Evolutionary conservation across 345 rosid genomes (phyloP).

Genomic region (Salix suchowensis): DNA sequence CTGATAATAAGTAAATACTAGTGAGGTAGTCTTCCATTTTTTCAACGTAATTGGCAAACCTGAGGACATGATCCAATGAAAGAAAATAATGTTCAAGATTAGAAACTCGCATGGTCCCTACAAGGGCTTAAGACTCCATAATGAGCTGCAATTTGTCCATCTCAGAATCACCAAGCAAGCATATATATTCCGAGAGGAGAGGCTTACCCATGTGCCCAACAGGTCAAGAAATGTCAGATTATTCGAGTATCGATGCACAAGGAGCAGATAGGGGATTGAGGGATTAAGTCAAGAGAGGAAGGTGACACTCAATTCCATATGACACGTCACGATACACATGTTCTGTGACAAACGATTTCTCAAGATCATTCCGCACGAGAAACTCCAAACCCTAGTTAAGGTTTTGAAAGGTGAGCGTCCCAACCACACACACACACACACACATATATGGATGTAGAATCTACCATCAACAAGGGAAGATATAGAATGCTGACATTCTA

Average conservation of each 20-base stretch:
- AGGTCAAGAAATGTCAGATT: background rate
- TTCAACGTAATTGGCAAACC: background rate
- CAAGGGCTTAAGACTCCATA: background rate
- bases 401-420: background rate
- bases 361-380: conserved; percentile 7
- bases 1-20: background rate
- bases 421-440: background rate
- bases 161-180: background rate
- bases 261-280: conserved; percentile 3
- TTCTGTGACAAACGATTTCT: background rate
- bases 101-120: conserved; percentile 25
- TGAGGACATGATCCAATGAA: conserved; percentile 7
- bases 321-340: background rate
- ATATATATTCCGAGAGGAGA: background rate
- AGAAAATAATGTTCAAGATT: conserved; percentile 14
- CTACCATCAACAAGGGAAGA: no score
- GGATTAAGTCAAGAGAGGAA: conserved; percentile 10
- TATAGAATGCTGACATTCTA: no score
- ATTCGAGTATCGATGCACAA: conserved; percentile 7
- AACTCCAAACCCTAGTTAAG: conserved; percentile 16
- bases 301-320: conserved; percentile 7
- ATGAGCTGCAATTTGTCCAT: conserved; percentile 17
- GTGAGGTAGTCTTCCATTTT: background rate
- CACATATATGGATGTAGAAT: no score
- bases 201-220: background rate